phyloP scores from a whole-genome alignment of 2,329 filamentous ascomycete genomes.

The Fusarium poae region DNA sequence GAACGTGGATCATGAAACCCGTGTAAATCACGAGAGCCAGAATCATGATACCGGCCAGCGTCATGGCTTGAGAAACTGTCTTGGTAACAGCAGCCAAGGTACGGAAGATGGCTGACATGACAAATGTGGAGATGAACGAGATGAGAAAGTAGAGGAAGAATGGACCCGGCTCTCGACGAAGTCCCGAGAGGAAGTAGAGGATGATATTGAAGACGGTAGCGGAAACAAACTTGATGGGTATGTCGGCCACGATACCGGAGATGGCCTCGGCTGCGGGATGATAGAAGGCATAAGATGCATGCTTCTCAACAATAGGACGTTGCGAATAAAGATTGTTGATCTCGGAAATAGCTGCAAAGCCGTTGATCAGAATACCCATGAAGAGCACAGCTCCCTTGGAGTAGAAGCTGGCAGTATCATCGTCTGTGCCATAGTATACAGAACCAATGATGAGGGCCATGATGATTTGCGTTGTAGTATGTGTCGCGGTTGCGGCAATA shows the following conservation, averaged over 20 bases:
- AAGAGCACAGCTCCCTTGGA: constrained; percentile 70
- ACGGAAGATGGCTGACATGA: constrained; percentile 82
- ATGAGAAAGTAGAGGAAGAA: constrained; percentile 85
- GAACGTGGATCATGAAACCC: constrained; percentile 47
- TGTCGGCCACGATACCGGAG: constrained; percentile 66
- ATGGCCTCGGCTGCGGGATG: constrained; percentile 67
- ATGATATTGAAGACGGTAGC: constrained; percentile 66
- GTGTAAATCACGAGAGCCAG: constrained; percentile 62
- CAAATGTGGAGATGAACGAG: constrained; percentile 74
- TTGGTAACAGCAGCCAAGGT: constrained; percentile 78
- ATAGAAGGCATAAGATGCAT: constrained; percentile 64
- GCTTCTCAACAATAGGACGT: constrained; percentile 64
- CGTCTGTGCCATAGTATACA: constrained; percentile 67
- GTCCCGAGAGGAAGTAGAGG: constrained; percentile 68
- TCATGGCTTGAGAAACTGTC: constrained; percentile 71
- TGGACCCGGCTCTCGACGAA: constrained; percentile 69
- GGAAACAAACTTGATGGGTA: constrained; percentile 69
- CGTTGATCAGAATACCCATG: constrained; percentile 71
- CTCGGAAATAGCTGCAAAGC: constrained; percentile 69
- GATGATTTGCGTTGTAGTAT: constrained; percentile 63
- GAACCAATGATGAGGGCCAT: constrained; percentile 72
- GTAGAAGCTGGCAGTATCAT: constrained; percentile 65
- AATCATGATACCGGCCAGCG: constrained; percentile 66
- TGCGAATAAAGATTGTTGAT: constrained; percentile 61
- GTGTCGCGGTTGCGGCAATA: constrained; percentile 61